Conservation (phyloP, 2,329 filamentous ascomycete genomes). For the Talaromyces sp. region DNA sequence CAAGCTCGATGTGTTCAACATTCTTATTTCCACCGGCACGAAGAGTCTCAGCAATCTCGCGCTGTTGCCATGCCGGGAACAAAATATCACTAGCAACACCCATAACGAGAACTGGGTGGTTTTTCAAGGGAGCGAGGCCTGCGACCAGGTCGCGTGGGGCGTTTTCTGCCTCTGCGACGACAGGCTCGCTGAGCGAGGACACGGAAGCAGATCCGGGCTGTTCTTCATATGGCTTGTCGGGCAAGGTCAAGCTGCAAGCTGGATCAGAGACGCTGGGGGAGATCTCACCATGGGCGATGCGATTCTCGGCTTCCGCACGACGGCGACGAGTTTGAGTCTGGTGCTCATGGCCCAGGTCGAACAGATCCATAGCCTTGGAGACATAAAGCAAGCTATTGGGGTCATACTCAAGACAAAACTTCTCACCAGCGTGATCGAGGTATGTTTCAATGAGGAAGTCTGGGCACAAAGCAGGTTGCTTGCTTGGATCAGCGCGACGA, state of each 20-base stretch:
- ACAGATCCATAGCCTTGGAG: slow-evolving; percentile 98
- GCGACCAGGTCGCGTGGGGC: slow-evolving; percentile 79
- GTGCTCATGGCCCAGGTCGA: slow-evolving; percentile 78
- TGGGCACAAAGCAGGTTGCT: slow-evolving; percentile 89
- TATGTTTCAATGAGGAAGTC: slow-evolving; percentile 99
- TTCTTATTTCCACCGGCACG: slow-evolving; percentile 74
- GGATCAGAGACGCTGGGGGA: slow-evolving; percentile 44
- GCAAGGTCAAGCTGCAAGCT: slow-evolving; percentile 78
- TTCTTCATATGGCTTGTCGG: slow-evolving; percentile 83
- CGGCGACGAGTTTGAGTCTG: slow-evolving; percentile 66
- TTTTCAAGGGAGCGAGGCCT: slow-evolving; percentile 70
- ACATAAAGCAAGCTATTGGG: slow-evolving; percentile 94
- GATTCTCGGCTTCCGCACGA: slow-evolving; percentile 62
- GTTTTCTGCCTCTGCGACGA: slow-evolving; percentile 31
- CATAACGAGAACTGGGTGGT: slow-evolving; percentile 84
- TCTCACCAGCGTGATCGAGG: slow-evolving; percentile 95
- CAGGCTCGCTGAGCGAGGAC: slow-evolving; percentile 35
- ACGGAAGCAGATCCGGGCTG: slow-evolving; percentile 61
- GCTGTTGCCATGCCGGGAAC: slow-evolving; percentile 97
- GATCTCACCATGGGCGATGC: slow-evolving; percentile 55
- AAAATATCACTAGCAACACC: slow-evolving; percentile 95
- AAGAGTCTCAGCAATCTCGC: slow-evolving; percentile 85
- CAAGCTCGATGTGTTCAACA: slow-evolving; percentile 87
- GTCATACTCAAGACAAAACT: slow-evolving; percentile 96
- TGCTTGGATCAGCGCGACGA: slow-evolving; percentile 79